Base-by-base conservation (phyloP, 2,329 filamentous ascomycete species). In the Ceratocystis ficicola region DNA sequence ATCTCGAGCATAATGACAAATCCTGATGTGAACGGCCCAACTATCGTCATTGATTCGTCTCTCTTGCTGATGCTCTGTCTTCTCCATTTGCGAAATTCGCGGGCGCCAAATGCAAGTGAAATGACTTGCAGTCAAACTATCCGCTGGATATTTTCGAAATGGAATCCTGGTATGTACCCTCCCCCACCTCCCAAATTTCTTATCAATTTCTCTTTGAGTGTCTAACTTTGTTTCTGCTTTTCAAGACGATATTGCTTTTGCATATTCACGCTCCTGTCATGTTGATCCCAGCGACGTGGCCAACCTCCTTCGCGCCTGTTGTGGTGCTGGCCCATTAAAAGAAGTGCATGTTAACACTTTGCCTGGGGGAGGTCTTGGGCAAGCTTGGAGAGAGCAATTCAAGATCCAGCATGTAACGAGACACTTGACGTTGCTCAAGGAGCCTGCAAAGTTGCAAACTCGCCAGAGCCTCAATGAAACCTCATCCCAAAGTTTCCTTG, bases 21-120 rank as follows among this genome's bases (percentile, higher is more conserved):
- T 25, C 85, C 90, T 59, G 92, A 95, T 71, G 79, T 93, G 44
- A 93, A 87, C 72, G 92, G 92, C 0, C 93, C 94, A 6, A 84
- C 85, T 1, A 74, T 85, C 22, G 77, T 96, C 20, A 86, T 86
- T n/a, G 94, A 97, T 73, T 85, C 90, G 1, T 88, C 89, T 2
- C 77, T 93, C 20, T 78, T 81, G 1, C 74, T 99, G 50, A 89
- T 95, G 83, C 78, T 82, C 17, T 82, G 83, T 65, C 74, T 95
- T 52, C 78, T 94, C 44, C 81, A 85, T 66, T 77, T 85, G 50
- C 83, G 85, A 64, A 85, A 87, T 69, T 80, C 82, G 32, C 82
- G 86, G 70, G 84, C 87, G 57, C 87, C 89, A 1, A 86, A 83
- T 67, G 83, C 83, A 44, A 88, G 83, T 69, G 83, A 86, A 70